Percentiles rank a stretch among this genome's conserved stretches.
phyloP scores from a whole-genome alignment of 495 filamentous ascomycete genomes.

The Podospora appendiculata region DNA sequence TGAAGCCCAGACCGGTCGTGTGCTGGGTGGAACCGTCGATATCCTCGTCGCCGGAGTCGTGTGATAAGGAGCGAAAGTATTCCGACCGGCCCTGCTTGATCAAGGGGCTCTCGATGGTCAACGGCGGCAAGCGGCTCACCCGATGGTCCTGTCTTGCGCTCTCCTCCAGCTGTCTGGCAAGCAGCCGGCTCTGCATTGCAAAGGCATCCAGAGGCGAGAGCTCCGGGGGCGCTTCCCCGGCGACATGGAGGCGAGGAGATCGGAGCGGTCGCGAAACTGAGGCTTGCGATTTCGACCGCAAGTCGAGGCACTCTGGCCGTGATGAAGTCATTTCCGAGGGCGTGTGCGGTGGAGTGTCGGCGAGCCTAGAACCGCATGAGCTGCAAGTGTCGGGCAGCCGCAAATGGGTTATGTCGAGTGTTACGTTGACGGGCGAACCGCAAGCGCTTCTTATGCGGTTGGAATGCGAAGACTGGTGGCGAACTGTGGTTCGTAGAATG shows the following conservation, averaged over 20 bases:
- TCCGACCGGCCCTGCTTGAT: slow-evolving; percentile 63
- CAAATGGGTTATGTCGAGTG: no score
- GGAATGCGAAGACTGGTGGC: no score
- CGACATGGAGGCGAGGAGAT: slow-evolving; percentile 68
- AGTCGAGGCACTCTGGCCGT: slow-evolving; percentile 50
- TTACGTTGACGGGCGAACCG: no score
- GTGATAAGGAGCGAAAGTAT: slow-evolving; percentile 59
- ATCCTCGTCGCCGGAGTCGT: slow-evolving; percentile 35
- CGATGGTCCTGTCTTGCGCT: slow-evolving; percentile 60
- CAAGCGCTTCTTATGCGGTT: no score
- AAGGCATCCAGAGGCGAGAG: slow-evolving; percentile 94
- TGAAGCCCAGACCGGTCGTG: slow-evolving; percentile 36
- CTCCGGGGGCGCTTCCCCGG: slow-evolving; percentile 83
- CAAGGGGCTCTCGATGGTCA: slow-evolving; percentile 63
- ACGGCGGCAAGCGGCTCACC: slow-evolving; percentile 75
- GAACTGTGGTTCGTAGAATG: neutral
- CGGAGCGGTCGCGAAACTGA: slow-evolving; percentile 48
- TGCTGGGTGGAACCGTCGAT: slow-evolving; percentile 21
- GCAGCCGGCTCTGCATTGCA: slow-evolving; percentile 74
- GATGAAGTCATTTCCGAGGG: slow-evolving; percentile 33
- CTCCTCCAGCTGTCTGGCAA: slow-evolving; percentile 81
- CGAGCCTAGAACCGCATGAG: no score
- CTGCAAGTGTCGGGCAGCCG: no score
- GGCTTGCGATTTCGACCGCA: slow-evolving; percentile 56
- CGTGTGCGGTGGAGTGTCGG: no score